Evolutionary conservation across 164 flowering plant species (phyloP).

Genomic region (Chloranthus sessilifolius): DNA sequence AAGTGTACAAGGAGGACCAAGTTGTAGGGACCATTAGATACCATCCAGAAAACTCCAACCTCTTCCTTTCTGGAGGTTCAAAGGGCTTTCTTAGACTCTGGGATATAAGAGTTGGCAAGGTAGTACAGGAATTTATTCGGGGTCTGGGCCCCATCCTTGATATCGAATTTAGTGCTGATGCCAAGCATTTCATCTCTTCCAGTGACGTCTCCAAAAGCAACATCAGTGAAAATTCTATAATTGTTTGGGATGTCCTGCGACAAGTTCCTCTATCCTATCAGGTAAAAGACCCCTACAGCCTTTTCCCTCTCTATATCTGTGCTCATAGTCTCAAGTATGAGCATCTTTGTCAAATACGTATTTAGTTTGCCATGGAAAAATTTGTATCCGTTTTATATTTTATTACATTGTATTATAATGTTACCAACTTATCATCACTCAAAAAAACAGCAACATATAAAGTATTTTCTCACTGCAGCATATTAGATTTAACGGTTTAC

Average conservation of each 20-base stretch:
- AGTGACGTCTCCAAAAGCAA: conserved; percentile 71
- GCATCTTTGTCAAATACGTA: too few species aligned
- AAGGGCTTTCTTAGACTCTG: conserved; percentile 71
- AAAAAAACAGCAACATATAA: too few species aligned
- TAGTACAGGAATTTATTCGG: conserved; percentile 52
- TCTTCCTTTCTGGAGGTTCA: conserved; percentile 81
- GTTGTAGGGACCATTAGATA: conserved; percentile 64
- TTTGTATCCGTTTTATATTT: too few species aligned
- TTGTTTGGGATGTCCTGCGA: conserved; percentile 86
- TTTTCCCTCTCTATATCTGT: background rate
- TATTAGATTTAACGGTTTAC: background rate
- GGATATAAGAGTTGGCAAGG: conserved; percentile 67
- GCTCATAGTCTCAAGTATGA: too few species aligned
- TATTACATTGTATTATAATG: too few species aligned
- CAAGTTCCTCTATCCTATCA: conserved; percentile 87
- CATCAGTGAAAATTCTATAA: conserved; percentile 74
- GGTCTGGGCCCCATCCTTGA: conserved; percentile 78
- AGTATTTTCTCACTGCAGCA: too few species aligned
- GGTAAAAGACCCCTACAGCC: conserved; percentile 37
- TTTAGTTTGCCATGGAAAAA: too few species aligned
- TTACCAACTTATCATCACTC: too few species aligned
- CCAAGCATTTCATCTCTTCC: conserved; percentile 70
- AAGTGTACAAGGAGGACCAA: conserved; percentile 66
- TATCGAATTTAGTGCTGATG: conserved; percentile 59
- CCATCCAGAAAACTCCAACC: conserved; percentile 55